A percentile compares a stretch with the other conserved stretches of the same genome.
Conservation (phyloP, 2,329 filamentous ascomycete genomes). For the Bipolaris sorokiniana region DNA sequence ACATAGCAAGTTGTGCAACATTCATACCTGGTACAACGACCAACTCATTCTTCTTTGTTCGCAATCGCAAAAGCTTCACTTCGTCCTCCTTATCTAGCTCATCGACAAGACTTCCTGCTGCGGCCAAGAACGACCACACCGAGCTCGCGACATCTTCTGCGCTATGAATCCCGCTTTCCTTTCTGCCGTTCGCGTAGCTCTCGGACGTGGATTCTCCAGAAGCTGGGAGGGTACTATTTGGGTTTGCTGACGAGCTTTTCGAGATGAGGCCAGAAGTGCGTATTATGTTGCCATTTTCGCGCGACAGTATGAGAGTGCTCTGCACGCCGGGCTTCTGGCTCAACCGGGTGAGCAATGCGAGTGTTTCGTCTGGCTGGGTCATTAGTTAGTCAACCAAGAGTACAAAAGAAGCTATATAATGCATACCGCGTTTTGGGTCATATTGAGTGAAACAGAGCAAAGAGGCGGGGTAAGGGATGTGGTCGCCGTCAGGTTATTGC, state of each 20-base stretch:
- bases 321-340: conserved; percentile 80
- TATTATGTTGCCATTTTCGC: conserved; percentile 73
- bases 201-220: conserved; percentile 41
- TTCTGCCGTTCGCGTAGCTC: conserved; percentile 41
- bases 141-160: conserved; percentile 76
- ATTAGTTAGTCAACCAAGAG: conserved; percentile 1
- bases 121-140: conserved; percentile 77
- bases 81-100: conserved; percentile 80
- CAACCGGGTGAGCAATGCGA: conserved; percentile 70
- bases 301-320: conserved; percentile 76
- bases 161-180: conserved; percentile 60
- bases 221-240: conserved; percentile 48
- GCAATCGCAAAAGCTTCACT: conserved; percentile 73
- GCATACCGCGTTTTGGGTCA: conserved; percentile 42
- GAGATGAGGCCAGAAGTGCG: conserved; percentile 74
- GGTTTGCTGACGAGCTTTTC: conserved; percentile 59
- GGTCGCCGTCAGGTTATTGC: conserved; percentile 11
- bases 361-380: conserved; percentile 61
- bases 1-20: not conserved
- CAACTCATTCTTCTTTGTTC: conserved; percentile 85
- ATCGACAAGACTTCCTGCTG: conserved; percentile 71
- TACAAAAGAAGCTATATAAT: not conserved
- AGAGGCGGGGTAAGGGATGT: conserved; percentile 6
- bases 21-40: conserved; percentile 73
- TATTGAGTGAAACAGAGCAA: conserved; percentile 12